Conservation (phyloP, 192 early-diverging fungal species). For the Helicostylum pulchrum region DNA sequence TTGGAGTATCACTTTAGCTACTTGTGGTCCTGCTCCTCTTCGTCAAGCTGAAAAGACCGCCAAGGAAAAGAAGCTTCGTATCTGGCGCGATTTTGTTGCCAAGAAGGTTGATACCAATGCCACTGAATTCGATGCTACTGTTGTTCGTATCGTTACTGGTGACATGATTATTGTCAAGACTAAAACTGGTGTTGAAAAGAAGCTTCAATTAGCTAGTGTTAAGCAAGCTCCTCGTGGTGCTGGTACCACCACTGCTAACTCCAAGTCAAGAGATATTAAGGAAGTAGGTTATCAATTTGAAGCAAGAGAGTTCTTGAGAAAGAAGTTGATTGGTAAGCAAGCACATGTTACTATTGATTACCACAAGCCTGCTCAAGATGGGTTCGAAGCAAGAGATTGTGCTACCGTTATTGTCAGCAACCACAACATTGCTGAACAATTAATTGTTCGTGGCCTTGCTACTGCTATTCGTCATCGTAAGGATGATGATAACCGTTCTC, state of each 20-base stretch:
- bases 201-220: constrained; percentile 43
- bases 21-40: constrained; percentile 69
- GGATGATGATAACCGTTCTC: constrained; percentile 85
- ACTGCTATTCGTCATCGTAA: constrained; percentile 75
- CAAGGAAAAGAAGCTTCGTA: constrained; percentile 74
- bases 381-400: constrained; percentile 83
- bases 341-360: constrained; percentile 78
- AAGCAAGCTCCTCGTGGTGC: constrained; percentile 35
- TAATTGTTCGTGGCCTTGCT: constrained; percentile 70
- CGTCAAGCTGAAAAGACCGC: constrained; percentile 74
- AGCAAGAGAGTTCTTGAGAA: constrained; percentile 86
- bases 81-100: constrained; percentile 76
- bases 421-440: constrained; percentile 54
- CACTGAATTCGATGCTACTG: constrained; percentile 52
- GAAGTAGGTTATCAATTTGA: constrained; percentile 82
- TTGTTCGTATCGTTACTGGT: constrained; percentile 51
- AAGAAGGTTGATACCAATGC: constrained; percentile 45
- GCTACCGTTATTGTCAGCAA: constrained; percentile 73
- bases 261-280: constrained; percentile 69
- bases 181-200: constrained; percentile 35
- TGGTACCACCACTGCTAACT: constrained; percentile 28
- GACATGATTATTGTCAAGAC: constrained; percentile 50
- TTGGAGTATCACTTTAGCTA: constrained; percentile 78
- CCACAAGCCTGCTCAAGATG: constrained; percentile 82
- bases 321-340: constrained; percentile 81